phyloP scores from a whole-genome alignment of 805 yeast species.

The Saturnispora saitoi region DNA sequence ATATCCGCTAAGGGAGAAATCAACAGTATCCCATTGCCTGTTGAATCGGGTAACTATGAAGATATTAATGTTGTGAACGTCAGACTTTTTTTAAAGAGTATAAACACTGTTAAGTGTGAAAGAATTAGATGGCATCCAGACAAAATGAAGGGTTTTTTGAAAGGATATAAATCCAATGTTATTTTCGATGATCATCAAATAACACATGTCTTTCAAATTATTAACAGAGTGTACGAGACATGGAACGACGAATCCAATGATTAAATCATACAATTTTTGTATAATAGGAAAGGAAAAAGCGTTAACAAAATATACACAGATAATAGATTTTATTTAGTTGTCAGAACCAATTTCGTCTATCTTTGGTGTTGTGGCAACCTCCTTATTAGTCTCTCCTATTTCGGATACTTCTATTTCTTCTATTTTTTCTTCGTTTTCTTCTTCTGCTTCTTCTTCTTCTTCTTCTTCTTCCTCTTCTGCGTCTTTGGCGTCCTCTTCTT shows the following conservation, averaged over 20 bases:
- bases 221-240: conserved; percentile 32
- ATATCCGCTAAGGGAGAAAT: conserved; percentile 5
- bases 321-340: neutral
- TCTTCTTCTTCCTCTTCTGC: conserved; percentile 16
- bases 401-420: conserved; percentile 16
- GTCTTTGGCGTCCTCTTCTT: conserved; percentile 28
- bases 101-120: conserved; percentile 34
- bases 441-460: conserved; percentile 13
- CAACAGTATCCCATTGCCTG: conserved; percentile 18
- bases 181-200: conserved; percentile 16
- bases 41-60: conserved; percentile 7
- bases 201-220: conserved; percentile 35
- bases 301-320: neutral
- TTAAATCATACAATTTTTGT: neutral
- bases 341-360: conserved; percentile 6
- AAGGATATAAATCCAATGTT: neutral
- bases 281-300: neutral
- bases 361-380: conserved; percentile 7
- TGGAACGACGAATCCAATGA: neutral
- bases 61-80: conserved; percentile 15
- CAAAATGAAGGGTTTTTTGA: conserved; percentile 33
- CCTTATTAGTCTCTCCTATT: conserved; percentile 12
- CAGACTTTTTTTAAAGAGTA: conserved; percentile 13
- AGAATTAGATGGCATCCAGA: conserved; percentile 69
- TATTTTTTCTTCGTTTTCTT: conserved; percentile 14